Conservation (phyloP, 257 asterid genomes). For the Forsythia suspensa region DNA sequence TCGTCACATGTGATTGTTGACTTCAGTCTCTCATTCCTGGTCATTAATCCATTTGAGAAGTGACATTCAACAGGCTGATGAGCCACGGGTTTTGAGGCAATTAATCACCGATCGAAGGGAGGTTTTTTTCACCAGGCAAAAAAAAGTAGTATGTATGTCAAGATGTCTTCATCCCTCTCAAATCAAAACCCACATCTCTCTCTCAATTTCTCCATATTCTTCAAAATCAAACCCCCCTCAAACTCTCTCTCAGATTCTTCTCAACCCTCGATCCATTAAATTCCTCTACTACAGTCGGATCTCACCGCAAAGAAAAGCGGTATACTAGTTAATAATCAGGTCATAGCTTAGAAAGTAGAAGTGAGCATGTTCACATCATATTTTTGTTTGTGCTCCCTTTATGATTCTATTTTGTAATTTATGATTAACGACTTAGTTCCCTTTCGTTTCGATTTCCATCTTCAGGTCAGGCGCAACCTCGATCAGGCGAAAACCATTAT, state of each 20-base stretch:
- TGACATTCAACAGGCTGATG: slow-evolving; percentile 9
- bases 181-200: too few relatives aligned
- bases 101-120: too few relatives aligned
- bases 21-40: slow-evolving; percentile 7
- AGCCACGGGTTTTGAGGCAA: slow-evolving; percentile 6
- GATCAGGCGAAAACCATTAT: slow-evolving; percentile 91
- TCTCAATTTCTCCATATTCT: too few relatives aligned
- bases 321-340: neutral
- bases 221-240: too few relatives aligned
- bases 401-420: neutral
- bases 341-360: neutral
- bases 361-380: neutral
- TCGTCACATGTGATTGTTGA: neutral
- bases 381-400: slow-evolving; percentile 1
- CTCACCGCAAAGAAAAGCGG: too few relatives aligned
- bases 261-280: too few relatives aligned
- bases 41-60: slow-evolving; percentile 6
- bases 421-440: slow-evolving; percentile 10
- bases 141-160: too few relatives aligned
- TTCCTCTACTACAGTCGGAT: too few relatives aligned
- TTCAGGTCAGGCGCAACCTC: slow-evolving; percentile 97
- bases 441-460: slow-evolving; percentile 17
- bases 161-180: too few relatives aligned
- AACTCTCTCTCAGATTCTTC: too few relatives aligned
- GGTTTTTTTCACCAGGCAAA: too few relatives aligned